Conservation (phyloP, 2,329 filamentous ascomycete genomes). For the Cladophialophora psammophila region DNA sequence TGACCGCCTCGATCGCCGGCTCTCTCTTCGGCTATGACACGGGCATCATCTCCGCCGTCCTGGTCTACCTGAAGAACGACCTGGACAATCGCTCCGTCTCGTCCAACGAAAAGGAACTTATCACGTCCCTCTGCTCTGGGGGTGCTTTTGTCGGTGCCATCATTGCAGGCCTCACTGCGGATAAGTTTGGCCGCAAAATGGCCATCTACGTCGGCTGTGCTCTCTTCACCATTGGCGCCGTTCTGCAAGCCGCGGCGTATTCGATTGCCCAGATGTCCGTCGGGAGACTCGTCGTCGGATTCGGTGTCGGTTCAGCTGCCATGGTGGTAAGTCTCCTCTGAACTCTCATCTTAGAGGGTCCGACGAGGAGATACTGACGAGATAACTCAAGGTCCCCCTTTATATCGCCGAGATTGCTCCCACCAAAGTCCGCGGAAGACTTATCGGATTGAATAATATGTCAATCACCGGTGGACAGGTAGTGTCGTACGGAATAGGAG, state of each 20-base stretch:
- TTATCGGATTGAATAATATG: conserved; percentile 68
- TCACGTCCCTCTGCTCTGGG: conserved; percentile 65
- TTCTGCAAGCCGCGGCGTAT: conserved; percentile 51
- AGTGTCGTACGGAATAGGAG: conserved; percentile 83
- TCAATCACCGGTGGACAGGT: conserved; percentile 90
- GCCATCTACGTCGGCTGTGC: conserved; percentile 57
- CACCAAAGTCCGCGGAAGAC: conserved; percentile 57
- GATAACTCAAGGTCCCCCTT: conserved; percentile 61
- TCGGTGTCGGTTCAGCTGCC: conserved; percentile 61
- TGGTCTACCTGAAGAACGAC: conserved; percentile 62
- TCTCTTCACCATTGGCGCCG: conserved; percentile 54
- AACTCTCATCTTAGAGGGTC: not conserved
- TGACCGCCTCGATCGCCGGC: conserved; percentile 65
- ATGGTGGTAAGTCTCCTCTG: conserved; percentile 61
- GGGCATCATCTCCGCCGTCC: conserved; percentile 67
- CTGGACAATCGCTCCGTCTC: conserved; percentile 58
- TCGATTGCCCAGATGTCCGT: conserved; percentile 54
- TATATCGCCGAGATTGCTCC: conserved; percentile 62
- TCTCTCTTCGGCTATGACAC: conserved; percentile 70
- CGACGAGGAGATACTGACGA: not conserved
- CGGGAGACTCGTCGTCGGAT: conserved; percentile 55
- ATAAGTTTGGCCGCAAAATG: conserved; percentile 57
- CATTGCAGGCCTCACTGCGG: conserved; percentile 60
- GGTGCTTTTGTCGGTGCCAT: conserved; percentile 65
- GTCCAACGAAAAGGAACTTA: conserved; percentile 64